Conservation (phyloP, 2,329 filamentous ascomycete species). For the Spiromastix sp. region DNA sequence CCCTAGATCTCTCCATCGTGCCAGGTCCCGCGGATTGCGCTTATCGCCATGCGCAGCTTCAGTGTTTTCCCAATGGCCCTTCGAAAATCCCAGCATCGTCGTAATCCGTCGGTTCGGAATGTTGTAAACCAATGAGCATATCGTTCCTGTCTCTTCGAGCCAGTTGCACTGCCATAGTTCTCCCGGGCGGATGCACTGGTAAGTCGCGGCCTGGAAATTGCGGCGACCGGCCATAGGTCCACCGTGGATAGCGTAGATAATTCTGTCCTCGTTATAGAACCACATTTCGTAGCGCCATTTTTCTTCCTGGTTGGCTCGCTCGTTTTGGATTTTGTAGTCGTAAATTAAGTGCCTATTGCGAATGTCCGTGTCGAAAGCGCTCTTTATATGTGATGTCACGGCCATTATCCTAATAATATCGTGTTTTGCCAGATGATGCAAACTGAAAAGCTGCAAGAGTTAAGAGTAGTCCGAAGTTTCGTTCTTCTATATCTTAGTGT, state of each 20-base stretch:
- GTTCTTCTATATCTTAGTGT: too few relatives aligned
- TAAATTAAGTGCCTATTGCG: slow-evolving; percentile 46
- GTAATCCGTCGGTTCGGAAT: slow-evolving; percentile 40
- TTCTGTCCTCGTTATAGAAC: slow-evolving; percentile 45
- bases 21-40: slow-evolving; percentile 40
- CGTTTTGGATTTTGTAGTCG: slow-evolving; percentile 43
- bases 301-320: slow-evolving; percentile 37
- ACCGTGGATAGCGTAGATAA: slow-evolving; percentile 51
- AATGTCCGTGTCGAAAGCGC: slow-evolving; percentile 45
- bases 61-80: slow-evolving; percentile 46
- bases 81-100: slow-evolving; percentile 44
- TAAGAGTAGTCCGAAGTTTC: too few relatives aligned
- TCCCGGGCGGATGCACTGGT: slow-evolving; percentile 47
- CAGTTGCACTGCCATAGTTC: slow-evolving; percentile 53
- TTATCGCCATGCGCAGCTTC: slow-evolving; percentile 47
- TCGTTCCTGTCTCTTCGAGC: slow-evolving; percentile 51
- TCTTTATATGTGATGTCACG: too few relatives aligned
- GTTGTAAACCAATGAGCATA: slow-evolving; percentile 47
- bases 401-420: too few relatives aligned
- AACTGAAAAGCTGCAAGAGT: too few relatives aligned
- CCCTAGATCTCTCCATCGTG: slow-evolving; percentile 44
- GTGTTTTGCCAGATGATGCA: too few relatives aligned
- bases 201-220: slow-evolving; percentile 45
- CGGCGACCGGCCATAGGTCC: slow-evolving; percentile 47
- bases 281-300: slow-evolving; percentile 55